Evolutionary conservation across 768 basidiomycete genomes (phyloP), one percentile per base, ranked within the genome.

Genomic region (Ramaria rubella): DNA sequence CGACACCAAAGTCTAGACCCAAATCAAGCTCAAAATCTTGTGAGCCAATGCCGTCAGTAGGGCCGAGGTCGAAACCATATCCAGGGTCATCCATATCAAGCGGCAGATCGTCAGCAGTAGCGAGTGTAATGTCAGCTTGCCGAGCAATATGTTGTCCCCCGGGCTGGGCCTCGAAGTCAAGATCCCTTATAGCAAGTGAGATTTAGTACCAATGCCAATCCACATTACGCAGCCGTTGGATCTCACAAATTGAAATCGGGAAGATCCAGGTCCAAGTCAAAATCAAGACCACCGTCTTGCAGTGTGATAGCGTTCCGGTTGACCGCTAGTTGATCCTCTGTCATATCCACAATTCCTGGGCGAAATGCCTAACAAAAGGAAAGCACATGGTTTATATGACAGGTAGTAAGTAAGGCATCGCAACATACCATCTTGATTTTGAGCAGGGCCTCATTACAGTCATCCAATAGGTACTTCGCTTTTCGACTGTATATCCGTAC

Each of bases 401-500:
- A 49, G 6, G 36, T 38, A 42, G 24, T 40, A 14, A 24, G 44
- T 24, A 27, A 56, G 48, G 45, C 2, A 19, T 27, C n/a, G 4
- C 40, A 11, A 59, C 66, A 23, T 52, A 92, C 94, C 87, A 96
- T 90, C 71, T 94, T 95, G 48, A 97, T 94, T 70, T 94, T 93
- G 36, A 94, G 75, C 43, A 98, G 73, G 0, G 95, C 94, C 69
- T 99, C 96, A 59, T 96, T 96, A 67, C 95, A 97, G 67, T 99
- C 96, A 65, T 99, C 96, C 60, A 97, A 73, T 3, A 99, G 80
- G 70, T 99, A 99, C 67, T 97, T 96, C 17, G 94, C 94, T 69
- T 99, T 99, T 43, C 95, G 80, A 65, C 92, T 94, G 71, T 99
- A 99, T 66, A 99, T 98, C 55, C 96, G 81, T 53, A 95, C 93